Evolutionary conservation across 352 stramenopile genomes (phyloP).

Genomic region (Globisporangium camurandrum): DNA sequence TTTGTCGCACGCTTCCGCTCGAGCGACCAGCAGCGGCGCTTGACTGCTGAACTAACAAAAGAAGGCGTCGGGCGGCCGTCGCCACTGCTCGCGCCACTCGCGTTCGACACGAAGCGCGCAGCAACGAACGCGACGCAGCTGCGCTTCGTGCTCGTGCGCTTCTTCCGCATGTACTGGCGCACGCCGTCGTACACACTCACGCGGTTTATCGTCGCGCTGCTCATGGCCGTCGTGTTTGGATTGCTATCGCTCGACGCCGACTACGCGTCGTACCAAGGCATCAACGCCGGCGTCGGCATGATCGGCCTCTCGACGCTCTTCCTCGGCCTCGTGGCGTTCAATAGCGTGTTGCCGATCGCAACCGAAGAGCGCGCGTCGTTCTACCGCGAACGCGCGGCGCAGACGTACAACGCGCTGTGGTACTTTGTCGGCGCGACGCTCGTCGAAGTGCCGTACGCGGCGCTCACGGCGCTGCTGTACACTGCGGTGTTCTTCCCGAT

Average conservation of each 20-base stretch:
- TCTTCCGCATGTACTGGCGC: conserved; percentile 65
- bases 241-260: conserved; percentile 26
- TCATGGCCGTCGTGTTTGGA: conserved; percentile 9
- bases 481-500: not conserved
- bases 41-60: too few relatives aligned
- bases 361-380: conserved; percentile 84
- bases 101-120: too few relatives aligned
- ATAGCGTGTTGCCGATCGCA: too few relatives aligned
- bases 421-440: conserved; percentile 59
- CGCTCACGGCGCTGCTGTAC: not conserved
- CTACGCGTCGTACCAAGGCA: conserved; percentile 28
- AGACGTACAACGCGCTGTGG: conserved; percentile 69
- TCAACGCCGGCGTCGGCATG: conserved; percentile 43
- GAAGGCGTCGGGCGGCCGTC: too few relatives aligned
- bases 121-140: too few relatives aligned
- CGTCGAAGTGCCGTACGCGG: too few relatives aligned
- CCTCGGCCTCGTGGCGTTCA: too few relatives aligned
- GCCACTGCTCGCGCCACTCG: too few relatives aligned
- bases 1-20: too few relatives aligned
- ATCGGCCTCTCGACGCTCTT: too few relatives aligned
- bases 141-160: too few relatives aligned
- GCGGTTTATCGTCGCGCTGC: conserved; percentile 26
- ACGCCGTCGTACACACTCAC: conserved; percentile 84
- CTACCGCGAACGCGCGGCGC: conserved; percentile 80
- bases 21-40: too few relatives aligned